Base-by-base conservation (phyloP, 2,329 filamentous ascomycete species). In the Curvularia sp. region DNA sequence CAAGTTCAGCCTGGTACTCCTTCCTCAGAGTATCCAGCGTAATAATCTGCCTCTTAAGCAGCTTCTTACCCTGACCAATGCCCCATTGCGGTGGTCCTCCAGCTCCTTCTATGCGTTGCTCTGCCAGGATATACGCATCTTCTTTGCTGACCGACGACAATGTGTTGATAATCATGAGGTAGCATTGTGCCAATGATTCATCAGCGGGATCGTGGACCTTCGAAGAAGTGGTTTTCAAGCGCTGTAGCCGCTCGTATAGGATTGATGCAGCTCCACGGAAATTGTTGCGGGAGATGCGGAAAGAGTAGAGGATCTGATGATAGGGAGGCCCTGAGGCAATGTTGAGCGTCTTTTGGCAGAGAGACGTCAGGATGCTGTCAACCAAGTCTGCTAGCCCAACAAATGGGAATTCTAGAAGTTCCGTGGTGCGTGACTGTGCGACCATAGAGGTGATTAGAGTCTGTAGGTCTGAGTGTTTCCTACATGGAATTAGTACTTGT, bases 161-260 rank as follows among this genome's bases (percentile, higher is more conserved):
- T 0, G 92, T 89, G 75, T 99, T 99, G 80, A 99, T 96, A 44
- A 99, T 85, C 61, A 93, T 84, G n/a, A 98, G 81, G 69, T 96
- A 95, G 70, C 92, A 89, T 66, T 90, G 86, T 47, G 89, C 88
- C 31, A 88, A 72, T 38, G 82, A 82, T 58, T 85, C 83, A 61
- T 85, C 85, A 47, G 83, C 80, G 1, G 81, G 79, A 58, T 74
- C 65, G 72, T 79, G 67, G 60, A 76, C 59, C 61, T 74, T 73
- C 22, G 76, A 79, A 8, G 73, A 72, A 4, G 75, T 76, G 3
- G 73, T 69, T 38, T 80, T 74, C 22, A 88, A 78, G 7, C 81
- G 80, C 63, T 86, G 81, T 9, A 88, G 78, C 18, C 84, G 82
- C 52, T 84, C 82, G 63, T 86, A 83, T 2, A 86, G 78, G 12